Conservation (phyloP, 768 basidiomycete genomes). For the Lyophyllum shimeji region DNA sequence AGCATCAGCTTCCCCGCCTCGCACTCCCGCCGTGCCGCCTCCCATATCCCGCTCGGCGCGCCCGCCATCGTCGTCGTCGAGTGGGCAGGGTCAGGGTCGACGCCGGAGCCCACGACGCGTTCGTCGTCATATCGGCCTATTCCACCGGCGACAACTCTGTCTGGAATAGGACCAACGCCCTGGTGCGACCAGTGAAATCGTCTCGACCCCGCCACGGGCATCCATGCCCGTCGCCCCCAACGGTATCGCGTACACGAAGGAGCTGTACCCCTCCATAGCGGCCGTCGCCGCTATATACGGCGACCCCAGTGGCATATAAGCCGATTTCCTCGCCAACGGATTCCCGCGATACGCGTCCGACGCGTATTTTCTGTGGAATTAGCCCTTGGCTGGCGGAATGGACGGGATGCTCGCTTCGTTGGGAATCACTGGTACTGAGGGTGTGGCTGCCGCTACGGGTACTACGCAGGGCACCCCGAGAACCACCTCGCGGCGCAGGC, state of each 20-base stretch:
- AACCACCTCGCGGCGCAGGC: too few species aligned
- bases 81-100: too few species aligned
- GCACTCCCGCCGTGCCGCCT: too few species aligned
- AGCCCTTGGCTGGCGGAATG: slow-evolving; percentile 42
- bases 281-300: slow-evolving; percentile 59
- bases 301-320: slow-evolving; percentile 60
- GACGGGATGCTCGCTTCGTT: slow-evolving; percentile 4
- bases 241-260: slow-evolving; percentile 39
- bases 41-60: too few species aligned
- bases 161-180: slow-evolving; percentile 50
- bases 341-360: slow-evolving; percentile 40
- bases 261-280: slow-evolving; percentile 58
- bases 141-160: slow-evolving; percentile 37
- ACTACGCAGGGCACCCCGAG: neutral
- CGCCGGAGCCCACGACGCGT: too few species aligned
- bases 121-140: too few species aligned
- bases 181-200: slow-evolving; percentile 57
- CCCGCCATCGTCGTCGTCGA: too few species aligned
- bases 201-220: slow-evolving; percentile 59
- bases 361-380: slow-evolving; percentile 55
- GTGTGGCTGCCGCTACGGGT: neutral
- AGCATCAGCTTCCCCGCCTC: too few species aligned
- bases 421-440: neutral
- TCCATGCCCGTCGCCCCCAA: slow-evolving; percentile 24
- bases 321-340: slow-evolving; percentile 39